A percentile compares a stretch with the other conserved stretches of the same genome.
These are phyloP conservation scores for Aspergillus arachidicola DNA, from an alignment of 2,329 filamentous ascomycete species.

Conservation along the genomic window DNA sequence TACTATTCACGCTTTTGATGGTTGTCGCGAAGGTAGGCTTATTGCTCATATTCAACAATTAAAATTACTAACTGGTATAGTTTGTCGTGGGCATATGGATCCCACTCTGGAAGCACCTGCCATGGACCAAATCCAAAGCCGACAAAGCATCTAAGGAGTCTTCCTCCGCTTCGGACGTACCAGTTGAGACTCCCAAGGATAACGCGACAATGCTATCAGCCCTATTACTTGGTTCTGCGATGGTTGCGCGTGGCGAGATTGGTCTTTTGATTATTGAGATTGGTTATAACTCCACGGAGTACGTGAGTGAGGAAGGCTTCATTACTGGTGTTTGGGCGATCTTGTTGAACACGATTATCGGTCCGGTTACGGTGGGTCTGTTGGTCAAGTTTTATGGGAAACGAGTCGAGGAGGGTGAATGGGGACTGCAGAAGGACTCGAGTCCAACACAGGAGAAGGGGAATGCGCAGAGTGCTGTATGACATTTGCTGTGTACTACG, in stretches of 20 bases:
- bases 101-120: slow-evolving; percentile 23
- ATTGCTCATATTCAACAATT: no score
- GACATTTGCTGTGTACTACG: background rate
- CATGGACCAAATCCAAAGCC: background rate
- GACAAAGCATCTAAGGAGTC: background rate
- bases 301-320: slow-evolving; percentile 42
- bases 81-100: slow-evolving; percentile 33
- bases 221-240: slow-evolving; percentile 32
- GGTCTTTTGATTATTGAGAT: slow-evolving; percentile 37
- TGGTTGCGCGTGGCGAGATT: slow-evolving; percentile 38
- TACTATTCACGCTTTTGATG: slow-evolving; percentile 35
- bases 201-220: slow-evolving; percentile 19
- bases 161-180: background rate
- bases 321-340: slow-evolving; percentile 36
- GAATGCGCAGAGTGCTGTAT: background rate
- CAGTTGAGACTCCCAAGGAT: background rate
- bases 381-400: slow-evolving; percentile 27
- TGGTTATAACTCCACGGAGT: slow-evolving; percentile 36
- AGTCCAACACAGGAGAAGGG: background rate
- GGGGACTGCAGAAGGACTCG: slow-evolving; percentile 25
- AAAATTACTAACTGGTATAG: slow-evolving; percentile 22
- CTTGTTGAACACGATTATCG: slow-evolving; percentile 36
- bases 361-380: slow-evolving; percentile 30
- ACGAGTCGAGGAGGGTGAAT: slow-evolving; percentile 26
- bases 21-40: slow-evolving; percentile 30